These are phyloP conservation scores for Pythium sukuiense DNA, from an alignment of 352 stramenopile species.

Conservation along the genomic window DNA sequence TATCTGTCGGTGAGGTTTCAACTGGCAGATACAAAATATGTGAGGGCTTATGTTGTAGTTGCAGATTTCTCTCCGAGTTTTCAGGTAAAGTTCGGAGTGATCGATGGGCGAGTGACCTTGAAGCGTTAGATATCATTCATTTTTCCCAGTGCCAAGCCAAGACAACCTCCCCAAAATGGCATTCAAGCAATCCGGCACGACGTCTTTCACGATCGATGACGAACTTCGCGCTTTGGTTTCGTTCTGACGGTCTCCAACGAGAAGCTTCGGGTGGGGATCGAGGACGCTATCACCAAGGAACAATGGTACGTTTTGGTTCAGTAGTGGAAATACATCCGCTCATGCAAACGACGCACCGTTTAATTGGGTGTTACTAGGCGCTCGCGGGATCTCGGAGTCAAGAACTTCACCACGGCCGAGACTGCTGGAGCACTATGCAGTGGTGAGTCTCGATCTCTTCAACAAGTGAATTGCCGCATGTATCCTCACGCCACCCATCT, in stretches of 20 bases:
- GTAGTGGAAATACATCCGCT: not conserved
- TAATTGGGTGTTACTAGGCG: not conserved
- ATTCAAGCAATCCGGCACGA: not conserved
- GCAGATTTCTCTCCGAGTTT: no score
- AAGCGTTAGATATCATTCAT: no score
- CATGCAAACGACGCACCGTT: not conserved
- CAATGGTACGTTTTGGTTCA: not conserved
- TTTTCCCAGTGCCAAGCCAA: no score
- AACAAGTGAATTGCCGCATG: no score
- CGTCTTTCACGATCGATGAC: not conserved
- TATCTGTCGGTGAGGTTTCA: no score
- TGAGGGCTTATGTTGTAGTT: not conserved
- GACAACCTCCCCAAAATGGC: not conserved
- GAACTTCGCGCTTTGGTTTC: not conserved
- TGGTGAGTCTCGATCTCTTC: no score
- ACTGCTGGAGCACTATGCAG: no score
- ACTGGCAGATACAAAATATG: no score
- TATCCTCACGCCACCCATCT: no score
- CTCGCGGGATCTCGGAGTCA: not conserved
- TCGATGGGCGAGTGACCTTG: no score
- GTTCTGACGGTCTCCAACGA: not conserved
- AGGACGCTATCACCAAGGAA: not conserved
- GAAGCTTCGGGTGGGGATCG: not conserved
- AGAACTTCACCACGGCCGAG: not conserved
- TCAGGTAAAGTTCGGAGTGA: no score